Evolutionary conservation across 345 rosid genomes (phyloP), one percentile per base, ranked within the genome.

Genomic region (Draba incana): DNA sequence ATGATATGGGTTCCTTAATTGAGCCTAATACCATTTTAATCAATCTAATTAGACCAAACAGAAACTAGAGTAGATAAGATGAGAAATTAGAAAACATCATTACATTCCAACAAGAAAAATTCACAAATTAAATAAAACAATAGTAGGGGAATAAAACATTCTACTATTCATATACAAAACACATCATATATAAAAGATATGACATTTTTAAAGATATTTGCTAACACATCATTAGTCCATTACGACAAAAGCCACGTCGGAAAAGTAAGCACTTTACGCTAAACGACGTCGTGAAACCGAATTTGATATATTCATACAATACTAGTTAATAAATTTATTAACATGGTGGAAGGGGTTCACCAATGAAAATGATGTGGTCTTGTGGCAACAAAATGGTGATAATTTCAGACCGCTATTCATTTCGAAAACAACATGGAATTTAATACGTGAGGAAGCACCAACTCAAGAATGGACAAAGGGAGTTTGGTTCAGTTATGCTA

Each of bases 191-290:
- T 20, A 20, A 20, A 20, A 20, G 20, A 20, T 20, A 20, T 16
- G 48, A 43, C 44, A 35, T 11, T 24, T 15, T 13, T 37, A 4
- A 6, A 44, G 41, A 15, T 47, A 14, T 35, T 20, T 39, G 35
- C 47, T 33, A 61, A 52, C 66, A 60, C 74, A 28, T 38, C 49
- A 58, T 30, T 44, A 43, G 68, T 54, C 57, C 10, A 45, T 62
- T 27, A 33, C 10, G 39, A 62, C 49, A 38, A 62, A 57, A n/a
- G 46, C 47, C 56, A 57, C 39, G 54, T 42, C 75, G 3, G 4
- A 9, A 70, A 31, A 52, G 53, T 14, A 15, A 39, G n/a, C 13
- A 57, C 30, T 57, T 68, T 0, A 57, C 30, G 35, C 4, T 35
- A 27, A 16, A 58, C 57, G 42, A 48, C 37, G 43, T 16, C 15